Base-by-base conservation (phyloP, 139 green algal species). In the Coelastrella sp. region DNA sequence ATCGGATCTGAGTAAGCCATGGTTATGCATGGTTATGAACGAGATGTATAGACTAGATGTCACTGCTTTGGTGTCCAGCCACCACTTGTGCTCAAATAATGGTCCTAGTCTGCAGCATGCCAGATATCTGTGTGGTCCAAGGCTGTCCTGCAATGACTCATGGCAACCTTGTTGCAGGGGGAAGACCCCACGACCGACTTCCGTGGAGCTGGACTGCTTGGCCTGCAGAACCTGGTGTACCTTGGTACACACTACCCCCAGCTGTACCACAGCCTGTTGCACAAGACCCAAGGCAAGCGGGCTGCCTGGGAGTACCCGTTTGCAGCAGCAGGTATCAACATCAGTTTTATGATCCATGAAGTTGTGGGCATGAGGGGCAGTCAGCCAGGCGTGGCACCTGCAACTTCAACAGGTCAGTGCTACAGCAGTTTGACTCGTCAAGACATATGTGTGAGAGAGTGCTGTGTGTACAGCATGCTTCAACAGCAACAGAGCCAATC, bases 221-320 rank as follows among this genome's bases (percentile, higher is more conserved):
- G 92, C 0, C 87, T 99, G 50, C 72, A 98, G 43, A 96, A 94
- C 73, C 89, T 98, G 34, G 51, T 98, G 30, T 94, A 94, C 86
- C 84, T 98, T 78, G 92, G 85, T 7, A 57, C 90, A 38, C 64
- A 67, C 13, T 71, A 93, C 72, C 74, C 87, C 3, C 59, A 64
- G 5, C 41, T 88, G 2, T 93, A 92, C 80, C 35, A 63, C 27
- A 59, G 83, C n/a, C 84, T 88, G 32, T 38, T 43, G 40, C 81
- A 41, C 32, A 90, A 86, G 37, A 68, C 79, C 21, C 27, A 75
- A 23, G 79, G 79, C 35, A 27, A 50, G 27, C 79, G 92, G 45
- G 77, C 78, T 23, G 69, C 88, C 27, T 96, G 89, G 87, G 96
- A 98, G 87, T 98, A 99, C 87, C 96, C 96, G 1, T 98, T 98